Evolutionary conservation across 2,329 filamentous ascomycete genomes (phyloP), one percentile per base, ranked within the genome.

Genomic region (Periglandula ipomoeae): DNA sequence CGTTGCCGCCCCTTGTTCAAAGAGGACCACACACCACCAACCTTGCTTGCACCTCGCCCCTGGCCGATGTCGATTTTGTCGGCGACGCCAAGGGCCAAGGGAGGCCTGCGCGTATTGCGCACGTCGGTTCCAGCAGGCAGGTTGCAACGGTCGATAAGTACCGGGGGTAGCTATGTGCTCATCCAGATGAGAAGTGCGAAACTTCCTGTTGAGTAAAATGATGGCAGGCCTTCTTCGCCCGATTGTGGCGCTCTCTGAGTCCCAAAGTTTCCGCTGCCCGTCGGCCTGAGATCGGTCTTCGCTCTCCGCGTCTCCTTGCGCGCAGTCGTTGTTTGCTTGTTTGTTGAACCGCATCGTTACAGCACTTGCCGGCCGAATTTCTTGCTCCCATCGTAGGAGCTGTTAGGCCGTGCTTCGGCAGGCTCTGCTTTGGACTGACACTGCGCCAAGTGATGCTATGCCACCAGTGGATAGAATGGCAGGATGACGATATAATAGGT

Each of bases 1-100:
- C 43, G 46, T 37, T 51, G 50, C 46, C 50, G 50, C 50, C 50
- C 50, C 50, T 49, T 49, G 50, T 46, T 40, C 46, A 30, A 19
- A 23, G n/a, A 26, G 26, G n/a, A n/a, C n/a, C 44, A 27, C 44
- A 32, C 38, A 34, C 37, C 37, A 45, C 32, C 45, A n/a, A 50
- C 22, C 43, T 27, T 51, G 38, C 37, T 37, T 38, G 19, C 27
- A 40, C 39, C 38, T 46, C 23, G 42, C 17, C 37, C 27, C 50
- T 23, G 44, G 47, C 41, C 27, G 13, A 32, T 49, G 50, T 46
- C 46, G 43, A 46, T 39, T 26, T 17, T 23, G 38, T 49, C 46
- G 46, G 44, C 50, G 35, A 46, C 19, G 43, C 19, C 50, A 26
- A 34, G 46, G 50, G 35, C 49, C 45, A 42, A 34, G 40, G 34